Evolutionary conservation across 306 rosid species (phyloP).

Genomic region (Lathyrus tuberosus): DNA sequence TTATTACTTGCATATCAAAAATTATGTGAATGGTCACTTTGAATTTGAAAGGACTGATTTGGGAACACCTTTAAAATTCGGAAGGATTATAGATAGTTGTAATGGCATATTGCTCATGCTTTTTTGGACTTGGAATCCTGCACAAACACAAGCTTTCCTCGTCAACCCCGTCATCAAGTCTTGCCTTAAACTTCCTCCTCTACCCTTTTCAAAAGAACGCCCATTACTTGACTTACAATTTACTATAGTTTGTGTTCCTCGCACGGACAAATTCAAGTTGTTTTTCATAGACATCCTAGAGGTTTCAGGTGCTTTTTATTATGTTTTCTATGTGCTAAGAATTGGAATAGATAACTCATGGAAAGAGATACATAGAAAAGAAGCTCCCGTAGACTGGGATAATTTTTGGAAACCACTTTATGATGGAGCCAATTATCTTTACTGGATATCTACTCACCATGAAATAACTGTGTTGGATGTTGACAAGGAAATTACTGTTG

Average conservation of each 20-base stretch:
- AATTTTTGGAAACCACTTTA: no score
- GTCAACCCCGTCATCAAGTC: neutral
- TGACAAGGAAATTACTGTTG: no score
- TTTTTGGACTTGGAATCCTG: neutral
- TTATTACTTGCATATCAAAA: no score
- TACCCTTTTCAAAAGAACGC: neutral
- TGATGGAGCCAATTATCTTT: no score
- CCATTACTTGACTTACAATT: accelerated
- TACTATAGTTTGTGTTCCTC: neutral
- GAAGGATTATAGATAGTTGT: neutral
- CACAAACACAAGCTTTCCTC: no score
- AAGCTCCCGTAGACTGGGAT: neutral
- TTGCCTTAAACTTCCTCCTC: neutral
- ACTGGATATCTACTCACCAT: no score
- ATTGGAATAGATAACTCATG: neutral
- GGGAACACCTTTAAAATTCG: neutral
- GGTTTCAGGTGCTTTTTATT: neutral
- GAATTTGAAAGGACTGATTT: neutral
- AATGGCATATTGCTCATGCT: neutral
- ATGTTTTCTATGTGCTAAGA: neutral
- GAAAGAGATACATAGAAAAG: neutral
- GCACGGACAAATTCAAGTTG: neutral
- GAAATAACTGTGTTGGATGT: no score
- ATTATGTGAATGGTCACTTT: no score
- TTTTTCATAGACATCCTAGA: neutral